Base-by-base conservation (phyloP, 176 grass and related monocot species). In the Leersia perrieri region DNA sequence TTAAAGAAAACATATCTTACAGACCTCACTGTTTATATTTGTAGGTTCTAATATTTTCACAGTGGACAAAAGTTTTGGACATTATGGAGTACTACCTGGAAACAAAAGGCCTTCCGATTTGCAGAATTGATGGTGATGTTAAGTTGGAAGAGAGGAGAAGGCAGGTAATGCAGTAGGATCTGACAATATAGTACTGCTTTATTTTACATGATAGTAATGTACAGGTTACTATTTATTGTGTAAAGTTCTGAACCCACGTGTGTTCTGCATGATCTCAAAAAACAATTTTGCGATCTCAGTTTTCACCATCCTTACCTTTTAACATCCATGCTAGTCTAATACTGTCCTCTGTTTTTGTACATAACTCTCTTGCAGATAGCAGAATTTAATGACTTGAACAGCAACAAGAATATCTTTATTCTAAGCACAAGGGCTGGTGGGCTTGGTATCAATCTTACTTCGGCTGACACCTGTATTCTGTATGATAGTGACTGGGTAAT, bases 401-500 rank as follows among this genome's bases (percentile, higher is more conserved):
- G 90, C 62, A 79, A 49, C 68, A 55, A 89, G 47, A 86, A 74
- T 82, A 38, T 99, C 61, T 99, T 99, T 68, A 88, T 99, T 85
- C 86, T 99, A 34, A 99, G 92, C 87, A 99, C 92, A 5, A 81
- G 96, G 5, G 96, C 92, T 66, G 96, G 95, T 72, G 95, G 95
- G 33, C 87, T 98, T 40, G 95, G 92, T 85, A 98, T 98, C 68
- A 98, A 92, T 75, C 89, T 98, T 83, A 89, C 92, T 82, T 93
- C 88, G 83, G 92, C 90, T 80, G 92, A 98, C 84, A 93, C 95
- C 7, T 94, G 95, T 75, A 98, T 94, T 68, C 85, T 98, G 25
- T 98, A 98, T 88, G 92, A 98, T 39, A 94, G 89, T 85, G 95
- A 94, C 51, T 94, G 95, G 95, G 91, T 94, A 92, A 84, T 51